Percentiles rank a stretch among this genome's conserved stretches.
phyloP scores from a whole-genome alignment of 2,329 filamentous ascomycete genomes.

The Trichoderma polysporum region DNA sequence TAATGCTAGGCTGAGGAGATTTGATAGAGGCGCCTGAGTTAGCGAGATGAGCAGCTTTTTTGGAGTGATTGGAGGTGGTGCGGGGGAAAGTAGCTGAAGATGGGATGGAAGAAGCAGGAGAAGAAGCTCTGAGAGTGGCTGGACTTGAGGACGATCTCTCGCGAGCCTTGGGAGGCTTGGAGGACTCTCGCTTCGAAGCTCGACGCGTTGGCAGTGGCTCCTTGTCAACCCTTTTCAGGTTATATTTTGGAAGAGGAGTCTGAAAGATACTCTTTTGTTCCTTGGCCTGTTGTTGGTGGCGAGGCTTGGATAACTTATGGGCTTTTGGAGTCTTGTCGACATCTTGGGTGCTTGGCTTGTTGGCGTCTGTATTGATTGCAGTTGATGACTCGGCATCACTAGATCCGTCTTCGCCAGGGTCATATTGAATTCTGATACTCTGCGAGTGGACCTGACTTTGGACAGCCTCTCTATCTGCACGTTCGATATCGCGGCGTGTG shows the following conservation, averaged over 20 bases:
- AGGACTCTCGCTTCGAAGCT: background rate
- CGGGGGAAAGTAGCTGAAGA: constrained; percentile 19
- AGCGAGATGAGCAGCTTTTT: background rate
- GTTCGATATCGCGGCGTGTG: constrained; percentile 23
- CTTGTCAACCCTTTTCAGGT: background rate
- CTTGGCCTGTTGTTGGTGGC: background rate
- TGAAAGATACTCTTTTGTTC: background rate
- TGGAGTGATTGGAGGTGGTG: background rate
- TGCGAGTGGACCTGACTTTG: background rate
- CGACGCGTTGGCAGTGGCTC: background rate
- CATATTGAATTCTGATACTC: constrained; percentile 4
- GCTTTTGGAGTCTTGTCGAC: constrained; percentile 1
- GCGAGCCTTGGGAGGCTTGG: constrained; percentile 3
- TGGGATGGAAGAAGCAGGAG: constrained; percentile 12
- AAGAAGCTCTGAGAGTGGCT: background rate
- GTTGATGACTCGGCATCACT: background rate
- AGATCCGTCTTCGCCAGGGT: constrained; percentile 19
- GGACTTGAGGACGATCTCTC: constrained; percentile 9
- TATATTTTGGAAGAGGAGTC: background rate
- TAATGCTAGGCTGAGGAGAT: background rate
- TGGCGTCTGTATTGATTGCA: background rate
- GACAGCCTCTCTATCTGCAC: background rate
- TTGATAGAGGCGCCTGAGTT: background rate
- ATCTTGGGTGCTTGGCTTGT: background rate
- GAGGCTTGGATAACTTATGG: background rate